Conservation (phyloP, 2,329 filamentous ascomycete genomes). For the Gremmenia infestans region DNA sequence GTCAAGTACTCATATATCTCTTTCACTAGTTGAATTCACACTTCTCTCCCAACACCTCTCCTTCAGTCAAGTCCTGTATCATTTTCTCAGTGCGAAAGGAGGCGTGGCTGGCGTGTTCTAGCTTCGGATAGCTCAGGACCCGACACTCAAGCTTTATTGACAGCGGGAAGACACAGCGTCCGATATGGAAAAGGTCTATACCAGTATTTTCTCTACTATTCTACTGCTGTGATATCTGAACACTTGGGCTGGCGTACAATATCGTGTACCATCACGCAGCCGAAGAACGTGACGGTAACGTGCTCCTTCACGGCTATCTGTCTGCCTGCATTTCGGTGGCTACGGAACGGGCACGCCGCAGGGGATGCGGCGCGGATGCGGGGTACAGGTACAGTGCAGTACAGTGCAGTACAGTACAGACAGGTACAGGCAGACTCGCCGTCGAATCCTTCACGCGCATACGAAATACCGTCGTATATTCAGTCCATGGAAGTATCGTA, state of each 20-base stretch:
- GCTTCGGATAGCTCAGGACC: background rate
- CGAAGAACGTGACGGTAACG: background rate
- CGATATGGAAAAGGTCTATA: background rate
- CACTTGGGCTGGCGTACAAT: background rate
- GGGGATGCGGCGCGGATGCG: background rate
- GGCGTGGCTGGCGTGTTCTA: background rate
- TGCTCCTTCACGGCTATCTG: background rate
- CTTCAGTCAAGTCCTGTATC: no score
- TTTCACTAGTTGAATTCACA: no score
- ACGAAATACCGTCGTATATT: background rate
- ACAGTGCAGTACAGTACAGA: background rate
- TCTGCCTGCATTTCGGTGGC: background rate
- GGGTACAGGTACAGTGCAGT: background rate
- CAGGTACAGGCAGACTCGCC: background rate
- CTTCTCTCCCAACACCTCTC: no score
- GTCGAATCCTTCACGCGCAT: background rate
- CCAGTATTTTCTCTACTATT: background rate
- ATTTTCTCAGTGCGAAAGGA: background rate
- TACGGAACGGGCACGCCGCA: no score
- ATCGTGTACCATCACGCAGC: background rate
- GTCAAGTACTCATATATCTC: no score
- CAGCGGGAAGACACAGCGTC: background rate
- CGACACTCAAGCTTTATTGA: background rate
- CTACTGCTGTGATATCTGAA: background rate
- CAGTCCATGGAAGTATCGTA: background rate